phyloP scores from a whole-genome alignment of 148 eudicot species.

The Agrostemma githago region DNA sequence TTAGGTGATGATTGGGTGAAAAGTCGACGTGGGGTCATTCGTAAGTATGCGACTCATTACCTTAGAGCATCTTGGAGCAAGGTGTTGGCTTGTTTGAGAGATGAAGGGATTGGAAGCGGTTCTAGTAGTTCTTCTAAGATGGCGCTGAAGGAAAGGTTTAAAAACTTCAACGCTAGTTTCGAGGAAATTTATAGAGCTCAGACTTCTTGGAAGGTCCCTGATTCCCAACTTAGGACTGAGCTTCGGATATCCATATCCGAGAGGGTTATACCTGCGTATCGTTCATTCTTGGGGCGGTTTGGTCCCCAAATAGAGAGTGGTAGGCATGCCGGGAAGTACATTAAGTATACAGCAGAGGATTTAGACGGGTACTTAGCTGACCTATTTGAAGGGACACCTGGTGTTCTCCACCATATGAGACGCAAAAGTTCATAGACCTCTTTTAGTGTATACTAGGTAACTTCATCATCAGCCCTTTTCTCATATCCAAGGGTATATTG shows the following conservation, averaged over 20 bases:
- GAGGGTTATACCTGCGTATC: constrained; percentile 77
- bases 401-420: constrained; percentile 63
- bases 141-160: constrained; percentile 80
- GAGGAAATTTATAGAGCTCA: constrained; percentile 85
- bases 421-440: constrained; percentile 58
- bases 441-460: constrained; percentile 39
- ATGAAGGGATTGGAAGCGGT: constrained; percentile 81
- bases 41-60: constrained; percentile 68
- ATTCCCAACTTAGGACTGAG: constrained; percentile 82
- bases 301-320: constrained; percentile 73
- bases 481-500: constrained; percentile 22
- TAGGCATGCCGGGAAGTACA: constrained; percentile 74
- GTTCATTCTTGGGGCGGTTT: constrained; percentile 82
- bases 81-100: constrained; percentile 66
- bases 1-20: constrained; percentile 85
- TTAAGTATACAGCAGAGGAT: constrained; percentile 89
- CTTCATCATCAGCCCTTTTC: constrained; percentile 14
- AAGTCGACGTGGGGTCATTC: constrained; percentile 63
- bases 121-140: constrained; percentile 60
- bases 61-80: constrained; percentile 87
- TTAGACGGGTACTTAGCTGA: constrained; percentile 75
- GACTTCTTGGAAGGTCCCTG: constrained; percentile 89
- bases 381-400: constrained; percentile 82
- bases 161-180: constrained; percentile 77
- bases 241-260: constrained; percentile 90